These are phyloP conservation scores for Ogataea siamensis DNA, from an alignment of 805 yeast species.

Conservation along the genomic window DNA sequence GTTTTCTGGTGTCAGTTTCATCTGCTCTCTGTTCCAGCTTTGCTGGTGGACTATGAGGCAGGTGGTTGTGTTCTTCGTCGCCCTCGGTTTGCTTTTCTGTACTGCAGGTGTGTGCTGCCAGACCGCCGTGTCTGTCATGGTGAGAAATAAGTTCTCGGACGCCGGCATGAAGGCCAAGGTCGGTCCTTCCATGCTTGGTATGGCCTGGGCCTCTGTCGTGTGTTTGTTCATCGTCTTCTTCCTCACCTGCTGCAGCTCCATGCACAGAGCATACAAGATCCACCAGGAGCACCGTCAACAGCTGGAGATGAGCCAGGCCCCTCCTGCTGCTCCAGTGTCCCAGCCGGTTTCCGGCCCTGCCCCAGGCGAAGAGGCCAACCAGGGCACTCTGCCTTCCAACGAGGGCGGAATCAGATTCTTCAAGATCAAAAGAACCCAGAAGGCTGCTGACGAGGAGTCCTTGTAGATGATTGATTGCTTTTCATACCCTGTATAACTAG, in stretches of 20 bases:
- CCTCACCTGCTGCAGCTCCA: constrained; percentile 49
- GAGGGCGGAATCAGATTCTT: constrained; percentile 73
- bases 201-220: constrained; percentile 70
- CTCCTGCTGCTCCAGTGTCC: constrained; percentile 4
- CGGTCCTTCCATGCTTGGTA: constrained; percentile 58
- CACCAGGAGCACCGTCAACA: constrained; percentile 38
- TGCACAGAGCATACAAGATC: constrained; percentile 48
- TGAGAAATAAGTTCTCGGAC: constrained; percentile 61
- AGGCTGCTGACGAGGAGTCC: constrained; percentile 40
- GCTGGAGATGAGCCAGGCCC: constrained; percentile 29
- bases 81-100: constrained; percentile 51
- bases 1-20: constrained; percentile 60
- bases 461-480: constrained; percentile 10
- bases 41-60: constrained; percentile 55
- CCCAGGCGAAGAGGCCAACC: constrained; percentile 28
- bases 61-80: constrained; percentile 50
- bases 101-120: constrained; percentile 65
- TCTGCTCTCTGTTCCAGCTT: constrained; percentile 53
- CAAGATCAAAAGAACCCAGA: constrained; percentile 60
- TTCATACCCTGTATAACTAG: constrained; percentile 8
- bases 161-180: constrained; percentile 44
- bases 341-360: constrained; percentile 26
- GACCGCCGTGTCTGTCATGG: constrained; percentile 79
- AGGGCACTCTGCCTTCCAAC: constrained; percentile 31
- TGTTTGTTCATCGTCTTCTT: constrained; percentile 49